Base-by-base conservation (phyloP, 2,329 filamentous ascomycete genomes). In the Fusarium azukiicola region DNA sequence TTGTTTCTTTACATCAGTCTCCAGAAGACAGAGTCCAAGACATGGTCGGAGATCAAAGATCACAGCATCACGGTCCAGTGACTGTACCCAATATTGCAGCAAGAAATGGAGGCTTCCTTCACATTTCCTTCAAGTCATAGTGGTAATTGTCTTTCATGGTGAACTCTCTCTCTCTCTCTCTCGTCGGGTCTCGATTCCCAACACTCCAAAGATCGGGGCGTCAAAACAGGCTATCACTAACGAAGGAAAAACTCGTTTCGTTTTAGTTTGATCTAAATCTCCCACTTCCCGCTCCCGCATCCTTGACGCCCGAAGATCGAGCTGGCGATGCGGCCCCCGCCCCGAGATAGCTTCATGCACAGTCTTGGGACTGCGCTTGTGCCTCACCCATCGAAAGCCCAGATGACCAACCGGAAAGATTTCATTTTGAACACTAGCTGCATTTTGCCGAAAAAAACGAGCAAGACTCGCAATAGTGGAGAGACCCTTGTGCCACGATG, bases 261-360 rank as follows among this genome's bases (percentile, higher is more conserved):
- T 61, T 61, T 61, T 17, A 14, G 56, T 61, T 61, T 42, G 21
- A n/a, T n/a, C 36, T 17, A 61, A 40, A 16, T 42, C 56, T 61
- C 56, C 36, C 56, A 61, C 36, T 61, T 61, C 56, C 56, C 56
- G 56, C n/a, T 61, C 56, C 56, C 56, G 56, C 56, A 61, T 10
- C 21, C 36, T 16, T 61, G 36, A n/a, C 21, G 36, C 36, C 56
- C 36, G n/a, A 40, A 40, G 32, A 58, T 58, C 40, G 54, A 61
- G 40, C 40, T 13, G 23, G 40, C 38, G n/a, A 21, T 38, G 38
- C n/a, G 56, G 14, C 38, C 40, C 36, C 56, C 40, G 17, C n/a
- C 38, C 40, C 17, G 9, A 40, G 36, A 61, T 61, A 61, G 56
- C 56, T 61, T 61, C 56, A 61, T 61, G 36, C 36, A 23, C 36